Base-by-base conservation (phyloP, 805 yeast genomes). In the Starmerella ratchasimensis region DNA sequence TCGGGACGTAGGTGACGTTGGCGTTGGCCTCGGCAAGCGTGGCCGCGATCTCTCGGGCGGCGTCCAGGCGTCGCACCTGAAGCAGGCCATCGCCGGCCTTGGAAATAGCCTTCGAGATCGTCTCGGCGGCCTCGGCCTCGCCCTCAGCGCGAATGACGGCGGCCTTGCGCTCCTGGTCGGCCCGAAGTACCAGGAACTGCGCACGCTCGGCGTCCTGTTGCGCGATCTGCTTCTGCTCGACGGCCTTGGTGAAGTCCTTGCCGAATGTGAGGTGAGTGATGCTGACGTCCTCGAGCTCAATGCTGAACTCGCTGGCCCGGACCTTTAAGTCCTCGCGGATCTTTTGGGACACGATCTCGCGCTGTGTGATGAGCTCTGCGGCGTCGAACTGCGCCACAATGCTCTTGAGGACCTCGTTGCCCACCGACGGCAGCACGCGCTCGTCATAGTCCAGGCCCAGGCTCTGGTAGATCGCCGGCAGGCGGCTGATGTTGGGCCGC, bases 161-260 rank as follows among this genome's bases (percentile, higher is more conserved):
- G 2, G 97, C 98, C 60, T 80, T 86, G 57, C 94, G 74, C 61
- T 88, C 97, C 64, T 90, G 98, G 61, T 90, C 96, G 7, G 97
- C 97, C 57, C 80, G 80, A 56, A 86, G 96, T 39, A 90, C 96
- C 37, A 82, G 67, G 56, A 74, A 90, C 55, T 79, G 80, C 42
- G 97, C 95, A 50, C 98, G 72, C 66, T 90, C 97, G 18, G 98
- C 97, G 57, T 90, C 98, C 63, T 90, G 98, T 65, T 90, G 98
- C 23, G 98, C 98, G 62, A 90, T 93, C 63, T 90, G 97, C 60
- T 90, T 90, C 64, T 82, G 94, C 64, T 90, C 98, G 43, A 90
- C 98, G 24, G 98, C 97, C 61, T 81, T 86, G 38, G 98, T 90
- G 67, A 90, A 90, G 57, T 90, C 98, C 47, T 70, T 72, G 37